Conservation (phyloP, 192 early-diverging fungal genomes). For the Coemansia pectinata region DNA sequence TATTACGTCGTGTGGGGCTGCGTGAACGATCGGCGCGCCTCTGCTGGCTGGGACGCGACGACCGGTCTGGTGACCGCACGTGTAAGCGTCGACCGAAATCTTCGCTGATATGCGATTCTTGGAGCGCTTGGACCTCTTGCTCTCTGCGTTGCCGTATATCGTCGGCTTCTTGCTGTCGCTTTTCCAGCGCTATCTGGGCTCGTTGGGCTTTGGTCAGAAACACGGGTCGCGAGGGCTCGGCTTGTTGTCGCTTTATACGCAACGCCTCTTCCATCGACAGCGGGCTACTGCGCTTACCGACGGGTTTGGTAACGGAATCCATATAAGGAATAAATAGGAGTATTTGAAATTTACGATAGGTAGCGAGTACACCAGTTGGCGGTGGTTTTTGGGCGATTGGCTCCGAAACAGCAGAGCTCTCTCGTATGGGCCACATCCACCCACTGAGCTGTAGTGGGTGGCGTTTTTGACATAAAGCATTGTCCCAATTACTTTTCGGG, state of each 20-base stretch:
- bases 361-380: background rate
- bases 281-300: conserved; percentile 12
- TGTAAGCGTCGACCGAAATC: conserved; percentile 4
- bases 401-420: background rate
- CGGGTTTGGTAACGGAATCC: background rate
- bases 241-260: conserved; percentile 21
- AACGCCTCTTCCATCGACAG: conserved; percentile 49
- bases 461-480: background rate
- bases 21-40: conserved; percentile 9
- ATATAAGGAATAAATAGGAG: background rate
- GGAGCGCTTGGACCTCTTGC: conserved; percentile 58
- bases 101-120: background rate
- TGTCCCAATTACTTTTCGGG: background rate
- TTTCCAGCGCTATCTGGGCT: conserved; percentile 81
- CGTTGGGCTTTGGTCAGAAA: conserved; percentile 94
- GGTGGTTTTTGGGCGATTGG: background rate
- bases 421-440: background rate
- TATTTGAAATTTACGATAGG: background rate
- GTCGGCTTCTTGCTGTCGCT: conserved; percentile 79
- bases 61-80: background rate
- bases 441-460: background rate
- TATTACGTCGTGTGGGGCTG: conserved; percentile 9
- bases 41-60: conserved; percentile 16
- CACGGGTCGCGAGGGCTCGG: conserved; percentile 35
- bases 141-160: conserved; percentile 63